Conservation (phyloP, 2,329 filamentous ascomycete species). For the Fusarium udum region DNA sequence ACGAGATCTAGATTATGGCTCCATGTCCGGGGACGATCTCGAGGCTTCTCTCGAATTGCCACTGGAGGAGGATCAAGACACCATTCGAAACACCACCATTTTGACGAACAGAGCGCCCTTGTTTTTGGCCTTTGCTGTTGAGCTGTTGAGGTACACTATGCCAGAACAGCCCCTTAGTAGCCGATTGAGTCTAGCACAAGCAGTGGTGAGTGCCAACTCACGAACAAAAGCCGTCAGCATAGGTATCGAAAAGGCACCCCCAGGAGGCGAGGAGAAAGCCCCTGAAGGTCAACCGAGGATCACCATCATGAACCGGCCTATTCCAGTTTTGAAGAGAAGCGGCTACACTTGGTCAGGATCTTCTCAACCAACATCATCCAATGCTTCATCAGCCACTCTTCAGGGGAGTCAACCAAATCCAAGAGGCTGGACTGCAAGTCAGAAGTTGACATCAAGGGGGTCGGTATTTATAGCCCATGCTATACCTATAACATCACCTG, state of each 20-base stretch:
- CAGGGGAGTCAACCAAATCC: slow-evolving; percentile 26
- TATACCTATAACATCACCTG: slow-evolving; percentile 49
- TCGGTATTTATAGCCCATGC: slow-evolving; percentile 69
- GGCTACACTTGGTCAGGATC: slow-evolving; percentile 66
- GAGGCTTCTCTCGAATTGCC: slow-evolving; percentile 72
- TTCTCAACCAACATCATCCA: slow-evolving; percentile 27
- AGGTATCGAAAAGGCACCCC: slow-evolving; percentile 72
- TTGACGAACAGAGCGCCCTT: slow-evolving; percentile 84
- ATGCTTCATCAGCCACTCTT: slow-evolving; percentile 25
- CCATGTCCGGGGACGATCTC: slow-evolving; percentile 63
- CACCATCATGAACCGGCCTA: slow-evolving; percentile 75
- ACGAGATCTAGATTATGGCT: slow-evolving; percentile 51
- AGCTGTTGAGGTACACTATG: slow-evolving; percentile 81
- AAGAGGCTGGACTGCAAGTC: slow-evolving; percentile 61
- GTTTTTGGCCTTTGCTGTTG: slow-evolving; percentile 81
- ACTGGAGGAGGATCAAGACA: slow-evolving; percentile 64
- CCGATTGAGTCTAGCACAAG: slow-evolving; percentile 82
- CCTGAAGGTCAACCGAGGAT: slow-evolving; percentile 79
- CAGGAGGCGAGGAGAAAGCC: slow-evolving; percentile 76
- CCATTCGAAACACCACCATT: slow-evolving; percentile 66
- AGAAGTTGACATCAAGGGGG: slow-evolving; percentile 59
- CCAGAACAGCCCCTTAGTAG: slow-evolving; percentile 87
- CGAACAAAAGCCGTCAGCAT: slow-evolving; percentile 78
- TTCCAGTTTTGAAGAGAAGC: slow-evolving; percentile 79
- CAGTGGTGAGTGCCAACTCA: slow-evolving; percentile 83